phyloP scores from a whole-genome alignment of 768 basidiomycete genomes.

The Polyporus arcularius region DNA sequence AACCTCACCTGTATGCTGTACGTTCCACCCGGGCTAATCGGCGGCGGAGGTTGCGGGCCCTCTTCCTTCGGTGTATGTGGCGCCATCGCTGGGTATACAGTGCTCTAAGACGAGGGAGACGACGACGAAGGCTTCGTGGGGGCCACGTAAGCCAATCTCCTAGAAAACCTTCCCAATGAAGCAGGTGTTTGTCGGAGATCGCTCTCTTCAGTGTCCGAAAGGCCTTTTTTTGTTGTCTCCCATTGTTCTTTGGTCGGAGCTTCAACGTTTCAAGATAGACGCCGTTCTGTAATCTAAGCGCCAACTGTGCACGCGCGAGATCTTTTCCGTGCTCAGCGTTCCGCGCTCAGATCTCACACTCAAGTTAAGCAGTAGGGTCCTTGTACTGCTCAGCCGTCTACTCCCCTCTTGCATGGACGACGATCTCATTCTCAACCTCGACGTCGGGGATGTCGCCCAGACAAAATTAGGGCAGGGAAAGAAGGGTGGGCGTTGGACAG shows the following conservation, averaged over 20 bases:
- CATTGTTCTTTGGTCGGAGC: no score
- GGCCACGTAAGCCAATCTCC: neutral
- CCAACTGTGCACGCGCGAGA: no score
- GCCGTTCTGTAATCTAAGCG: no score
- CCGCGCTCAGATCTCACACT: no score
- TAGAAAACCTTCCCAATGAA: neutral
- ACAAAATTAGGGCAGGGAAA: slow-evolving; percentile 26
- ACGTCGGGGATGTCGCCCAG: slow-evolving; percentile 16
- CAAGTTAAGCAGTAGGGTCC: no score
- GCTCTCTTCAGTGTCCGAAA: neutral
- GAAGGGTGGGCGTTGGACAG: slow-evolving; percentile 76
- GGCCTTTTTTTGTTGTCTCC: neutral
- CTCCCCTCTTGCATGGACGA: slow-evolving; percentile 56
- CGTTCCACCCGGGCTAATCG: slow-evolving; percentile 71
- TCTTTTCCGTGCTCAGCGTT: no score
- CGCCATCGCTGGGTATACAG: slow-evolving; percentile 21
- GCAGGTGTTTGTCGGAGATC: neutral
- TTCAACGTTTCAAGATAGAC: no score
- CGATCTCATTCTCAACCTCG: slow-evolving; percentile 74
- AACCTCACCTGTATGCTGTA: slow-evolving; percentile 71
- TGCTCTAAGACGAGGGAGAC: neutral
- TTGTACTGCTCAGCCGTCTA: neutral
- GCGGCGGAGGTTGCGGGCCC: slow-evolving; percentile 50
- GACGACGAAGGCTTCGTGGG: neutral
- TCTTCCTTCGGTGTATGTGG: slow-evolving; percentile 38